Conservation (phyloP, 164 flowering plant genomes). For the Akebia trifoliata region DNA sequence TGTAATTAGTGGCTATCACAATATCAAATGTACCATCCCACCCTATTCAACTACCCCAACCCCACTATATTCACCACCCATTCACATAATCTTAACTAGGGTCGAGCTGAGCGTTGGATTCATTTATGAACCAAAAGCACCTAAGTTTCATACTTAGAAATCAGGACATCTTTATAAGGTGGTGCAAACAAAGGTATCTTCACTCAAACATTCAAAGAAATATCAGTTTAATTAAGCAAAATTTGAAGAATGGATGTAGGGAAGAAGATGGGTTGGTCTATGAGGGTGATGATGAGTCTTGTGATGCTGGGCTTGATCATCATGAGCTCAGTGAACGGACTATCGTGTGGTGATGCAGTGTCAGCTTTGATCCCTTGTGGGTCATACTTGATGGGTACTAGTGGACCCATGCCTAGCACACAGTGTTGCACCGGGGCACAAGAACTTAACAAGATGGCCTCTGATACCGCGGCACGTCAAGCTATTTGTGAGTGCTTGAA, state of each 20-base stretch:
- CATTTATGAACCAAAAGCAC: no score
- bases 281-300: constrained; percentile 16
- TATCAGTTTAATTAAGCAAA: neutral
- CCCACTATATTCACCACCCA: no score
- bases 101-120: no score
- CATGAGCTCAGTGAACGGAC: constrained; percentile 3
- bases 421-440: constrained; percentile 32
- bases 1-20: no score
- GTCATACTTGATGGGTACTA: constrained; percentile 24
- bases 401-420: constrained; percentile 19
- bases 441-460: constrained; percentile 21
- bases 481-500: constrained; percentile 38
- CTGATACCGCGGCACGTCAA: constrained; percentile 17
- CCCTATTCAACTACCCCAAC: no score
- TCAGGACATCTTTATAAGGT: no score
- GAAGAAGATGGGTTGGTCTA: constrained; percentile 7
- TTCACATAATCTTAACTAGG: no score
- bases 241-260: constrained; percentile 3
- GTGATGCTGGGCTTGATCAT: constrained; percentile 12
- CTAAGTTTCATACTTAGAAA: no score
- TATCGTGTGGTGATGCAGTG: constrained; percentile 36
- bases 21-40: no score
- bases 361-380: constrained; percentile 35
- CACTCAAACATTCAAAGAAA: neutral
- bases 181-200: neutral